Evolutionary conservation across 2,329 filamentous ascomycete species (phyloP).

Genomic region (Fusarium heterosporum): DNA sequence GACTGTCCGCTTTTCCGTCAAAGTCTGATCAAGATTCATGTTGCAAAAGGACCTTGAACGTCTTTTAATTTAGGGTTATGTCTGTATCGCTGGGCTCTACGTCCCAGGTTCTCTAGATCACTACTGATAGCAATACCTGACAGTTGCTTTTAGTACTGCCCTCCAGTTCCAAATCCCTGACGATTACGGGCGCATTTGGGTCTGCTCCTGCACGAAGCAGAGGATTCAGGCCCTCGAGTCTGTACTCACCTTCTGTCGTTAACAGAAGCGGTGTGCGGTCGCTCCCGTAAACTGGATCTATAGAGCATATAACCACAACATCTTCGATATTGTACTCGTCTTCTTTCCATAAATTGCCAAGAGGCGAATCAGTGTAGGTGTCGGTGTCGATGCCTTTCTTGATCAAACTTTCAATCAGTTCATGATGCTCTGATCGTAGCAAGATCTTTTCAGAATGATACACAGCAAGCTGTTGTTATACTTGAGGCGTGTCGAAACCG

Average conservation of each 20-base stretch:
- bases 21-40: constrained; percentile 10
- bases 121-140: constrained; percentile 13
- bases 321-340: neutral
- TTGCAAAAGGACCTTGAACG: constrained; percentile 9
- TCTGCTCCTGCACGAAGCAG: constrained; percentile 16
- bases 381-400: constrained; percentile 8
- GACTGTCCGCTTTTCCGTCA: neutral
- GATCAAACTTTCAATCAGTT: constrained; percentile 8
- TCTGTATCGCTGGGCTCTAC: neutral
- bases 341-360: neutral
- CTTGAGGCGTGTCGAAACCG: constrained; percentile 9
- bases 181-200: neutral
- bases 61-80: neutral
- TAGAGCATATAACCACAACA: neutral
- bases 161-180: neutral
- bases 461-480: constrained; percentile 19
- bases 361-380: constrained; percentile 2
- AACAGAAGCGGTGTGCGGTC: constrained; percentile 23
- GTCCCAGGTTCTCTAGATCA: constrained; percentile 6
- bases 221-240: neutral
- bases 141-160: neutral
- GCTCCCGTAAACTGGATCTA: neutral
- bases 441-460: constrained; percentile 5
- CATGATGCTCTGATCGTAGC: neutral
- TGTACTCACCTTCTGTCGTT: neutral